Base-by-base conservation (phyloP, 768 basidiomycete genomes). In the Trametes gibbosa region DNA sequence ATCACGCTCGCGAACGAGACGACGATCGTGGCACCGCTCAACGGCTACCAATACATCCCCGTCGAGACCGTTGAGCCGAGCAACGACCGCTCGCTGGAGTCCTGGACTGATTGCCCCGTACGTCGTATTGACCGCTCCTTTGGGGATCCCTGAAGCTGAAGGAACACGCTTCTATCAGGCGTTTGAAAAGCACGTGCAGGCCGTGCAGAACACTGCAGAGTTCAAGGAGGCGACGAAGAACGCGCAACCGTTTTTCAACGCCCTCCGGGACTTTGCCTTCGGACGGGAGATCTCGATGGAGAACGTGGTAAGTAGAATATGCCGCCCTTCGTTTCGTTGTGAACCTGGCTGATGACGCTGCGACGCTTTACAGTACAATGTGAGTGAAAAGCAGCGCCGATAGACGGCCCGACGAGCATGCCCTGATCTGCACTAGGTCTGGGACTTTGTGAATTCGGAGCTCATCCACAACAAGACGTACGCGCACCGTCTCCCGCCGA, bases 21-120 rank as follows among this genome's bases (percentile, higher is more conserved):
- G 14, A 82, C 77, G 24, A 76, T 95, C 63, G 72, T 82, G 21
- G 84, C 89, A 1, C 92, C 93, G 24, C 81, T 94, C 9, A 82
- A 83, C 16, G 68, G 70, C 2, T 95, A 93, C 72, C 90, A 93
- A 73, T 95, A 94, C 64, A 82, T 95, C 48, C 89, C 92, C n/a
- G 89, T 92, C 29, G 87, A 92, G 76, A 91, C 90, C n/a, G 87
- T 94, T 49, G 90, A 92, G 71, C 88, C 91, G 27, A 81, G 80
- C 53, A 90, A 92, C 63, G 89, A 92, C 70, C 84, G 89, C 66
- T 89, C 89, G 23, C 77, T 94, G 61, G 90, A 95, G 74, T 86
- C 86, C 64, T 94, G 89, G 89, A 84, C 82, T 7, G 72, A 76
- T 61, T 86, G 84, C 67, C 80, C 81, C 1, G 82, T 84, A 70